These are phyloP conservation scores for Solanum sejunctum DNA, from an alignment of 257 asterid species.

Conservation along the genomic window DNA sequence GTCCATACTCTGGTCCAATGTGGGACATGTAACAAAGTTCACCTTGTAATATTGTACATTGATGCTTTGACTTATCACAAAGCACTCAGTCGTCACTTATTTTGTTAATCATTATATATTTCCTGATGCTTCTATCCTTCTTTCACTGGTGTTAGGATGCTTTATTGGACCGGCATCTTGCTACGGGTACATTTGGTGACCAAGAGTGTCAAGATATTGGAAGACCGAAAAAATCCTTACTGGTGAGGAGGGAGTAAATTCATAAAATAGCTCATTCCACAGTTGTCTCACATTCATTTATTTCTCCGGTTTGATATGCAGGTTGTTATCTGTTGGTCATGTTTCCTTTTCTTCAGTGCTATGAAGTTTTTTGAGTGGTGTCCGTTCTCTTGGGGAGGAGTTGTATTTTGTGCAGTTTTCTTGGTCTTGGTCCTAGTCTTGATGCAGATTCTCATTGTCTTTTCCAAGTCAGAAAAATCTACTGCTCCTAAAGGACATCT, in stretches of 20 bases:
- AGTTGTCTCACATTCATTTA: neutral
- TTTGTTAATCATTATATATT: neutral
- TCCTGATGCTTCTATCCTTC: neutral
- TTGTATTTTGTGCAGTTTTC: slow-evolving; percentile 39
- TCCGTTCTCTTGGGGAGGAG: slow-evolving; percentile 60
- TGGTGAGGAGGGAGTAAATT: slow-evolving; percentile 24
- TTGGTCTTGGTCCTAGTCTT: slow-evolving; percentile 40
- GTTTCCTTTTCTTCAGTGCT: slow-evolving; percentile 27
- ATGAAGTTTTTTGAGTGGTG: slow-evolving; percentile 34
- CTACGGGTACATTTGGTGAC: slow-evolving; percentile 45
- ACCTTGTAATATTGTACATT: neutral
- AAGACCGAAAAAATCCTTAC: slow-evolving; percentile 48
- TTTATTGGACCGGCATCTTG: slow-evolving; percentile 59
- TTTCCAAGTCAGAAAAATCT: slow-evolving; percentile 58
- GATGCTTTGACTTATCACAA: neutral
- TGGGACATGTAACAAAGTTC: neutral
- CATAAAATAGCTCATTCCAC: neutral
- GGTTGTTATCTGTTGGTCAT: slow-evolving; percentile 63
- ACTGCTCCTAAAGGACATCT: slow-evolving; percentile 20
- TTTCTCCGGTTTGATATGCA: slow-evolving; percentile 4
- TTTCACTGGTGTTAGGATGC: slow-evolving; percentile 32
- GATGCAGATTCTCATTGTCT: slow-evolving; percentile 60
- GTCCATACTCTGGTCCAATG: neutral
- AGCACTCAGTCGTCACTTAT: neutral
- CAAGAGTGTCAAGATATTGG: slow-evolving; percentile 32